phyloP scores from a whole-genome alignment of 2,329 filamentous ascomycete species.

The Endoconidiophora laricicola region DNA sequence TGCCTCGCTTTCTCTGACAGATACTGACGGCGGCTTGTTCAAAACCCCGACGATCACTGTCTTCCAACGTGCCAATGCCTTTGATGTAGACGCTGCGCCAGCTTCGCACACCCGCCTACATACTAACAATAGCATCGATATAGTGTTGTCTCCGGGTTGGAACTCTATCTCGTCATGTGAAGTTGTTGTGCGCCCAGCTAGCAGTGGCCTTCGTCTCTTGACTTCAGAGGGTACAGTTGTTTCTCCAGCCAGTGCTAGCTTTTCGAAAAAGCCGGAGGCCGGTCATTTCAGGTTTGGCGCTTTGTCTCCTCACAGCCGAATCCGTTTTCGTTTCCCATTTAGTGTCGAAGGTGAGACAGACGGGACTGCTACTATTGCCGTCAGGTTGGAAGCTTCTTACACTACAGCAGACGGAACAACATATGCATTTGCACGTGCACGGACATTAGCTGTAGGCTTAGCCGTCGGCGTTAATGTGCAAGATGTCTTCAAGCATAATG shows the following conservation, averaged over 20 bases:
- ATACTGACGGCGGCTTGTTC: constrained; percentile 34
- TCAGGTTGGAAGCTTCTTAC: constrained; percentile 64
- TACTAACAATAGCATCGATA: constrained; percentile 57
- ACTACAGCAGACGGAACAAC: constrained; percentile 43
- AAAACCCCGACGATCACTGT: constrained; percentile 48
- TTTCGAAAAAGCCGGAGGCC: constrained; percentile 34
- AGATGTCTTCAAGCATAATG: constrained; percentile 74
- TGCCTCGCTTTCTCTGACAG: constrained; percentile 30
- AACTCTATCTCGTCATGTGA: constrained; percentile 48
- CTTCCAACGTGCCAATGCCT: constrained; percentile 51
- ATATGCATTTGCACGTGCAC: constrained; percentile 48
- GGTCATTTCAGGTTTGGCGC: constrained; percentile 35
- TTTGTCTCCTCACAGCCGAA: constrained; percentile 27
- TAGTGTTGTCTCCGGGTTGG: constrained; percentile 57
- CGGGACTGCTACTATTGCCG: constrained; percentile 40
- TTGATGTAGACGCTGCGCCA: constrained; percentile 50
- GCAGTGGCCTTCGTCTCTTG: constrained; percentile 46
- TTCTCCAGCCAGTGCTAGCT: constrained; percentile 20
- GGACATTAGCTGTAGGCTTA: constrained; percentile 51
- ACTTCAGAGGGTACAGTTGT: constrained; percentile 41
- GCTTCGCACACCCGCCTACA: constrained; percentile 64
- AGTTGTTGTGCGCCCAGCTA: constrained; percentile 45
- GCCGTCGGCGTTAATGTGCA: constrained; percentile 92
- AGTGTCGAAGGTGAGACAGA: constrained; percentile 54
- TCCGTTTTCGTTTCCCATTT: constrained; percentile 59